phyloP scores from a whole-genome alignment of 1,284 basidiomycete genomes.

The Uromyces viciae-fabae region DNA sequence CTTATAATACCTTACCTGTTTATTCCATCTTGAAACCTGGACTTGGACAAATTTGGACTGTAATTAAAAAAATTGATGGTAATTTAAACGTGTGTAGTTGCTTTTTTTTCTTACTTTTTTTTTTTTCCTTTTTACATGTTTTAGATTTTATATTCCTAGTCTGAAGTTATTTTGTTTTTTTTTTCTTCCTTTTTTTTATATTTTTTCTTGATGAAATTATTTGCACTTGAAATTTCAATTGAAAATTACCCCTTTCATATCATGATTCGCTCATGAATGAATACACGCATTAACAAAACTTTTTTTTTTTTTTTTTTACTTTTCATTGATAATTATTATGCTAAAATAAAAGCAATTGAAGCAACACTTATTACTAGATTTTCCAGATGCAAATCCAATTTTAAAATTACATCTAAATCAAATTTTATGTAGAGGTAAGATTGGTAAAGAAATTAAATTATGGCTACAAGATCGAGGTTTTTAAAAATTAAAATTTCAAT shows the following conservation, averaged over 20 bases:
- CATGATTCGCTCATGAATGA: too few species aligned
- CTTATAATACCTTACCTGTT: constrained; percentile 34
- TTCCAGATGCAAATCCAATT: constrained; percentile 23
- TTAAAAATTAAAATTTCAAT: too few species aligned
- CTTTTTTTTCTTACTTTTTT: background rate
- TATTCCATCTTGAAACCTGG: constrained; percentile 39
- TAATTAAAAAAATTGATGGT: constrained; percentile 28
- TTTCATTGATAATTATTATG: too few species aligned
- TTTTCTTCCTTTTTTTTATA: background rate
- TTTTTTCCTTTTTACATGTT: background rate
- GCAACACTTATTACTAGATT: constrained; percentile 26
- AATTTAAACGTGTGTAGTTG: constrained; percentile 24
- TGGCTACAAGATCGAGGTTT: constrained; percentile 44
- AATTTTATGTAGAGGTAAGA: constrained; percentile 26
- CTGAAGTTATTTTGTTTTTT: background rate
- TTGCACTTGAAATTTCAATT: too few species aligned
- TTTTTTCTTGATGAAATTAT: too few species aligned
- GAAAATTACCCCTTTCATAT: too few species aligned
- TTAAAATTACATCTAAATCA: constrained; percentile 13
- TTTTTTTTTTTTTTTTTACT: too few species aligned
- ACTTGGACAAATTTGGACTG: constrained; percentile 34
- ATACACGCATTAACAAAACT: background rate
- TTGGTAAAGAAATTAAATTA: constrained; percentile 32
- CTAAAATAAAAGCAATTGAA: constrained; percentile 27
- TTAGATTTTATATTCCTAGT: background rate